phyloP scores from a whole-genome alignment of 805 yeast genomes.

The Candida suzukii region DNA sequence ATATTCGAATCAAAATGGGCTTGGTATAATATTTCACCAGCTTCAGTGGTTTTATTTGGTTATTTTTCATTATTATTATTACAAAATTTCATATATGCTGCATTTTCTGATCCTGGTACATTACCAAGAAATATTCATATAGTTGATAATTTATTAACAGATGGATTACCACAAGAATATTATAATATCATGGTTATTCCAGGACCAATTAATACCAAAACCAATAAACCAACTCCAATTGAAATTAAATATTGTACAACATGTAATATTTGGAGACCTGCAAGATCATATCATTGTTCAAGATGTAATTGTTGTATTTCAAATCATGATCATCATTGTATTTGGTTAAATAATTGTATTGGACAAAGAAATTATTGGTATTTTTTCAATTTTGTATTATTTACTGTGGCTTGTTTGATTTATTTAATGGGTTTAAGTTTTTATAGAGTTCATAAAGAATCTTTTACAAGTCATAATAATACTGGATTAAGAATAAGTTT shows the following conservation, averaged over 20 bases:
- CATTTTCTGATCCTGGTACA: conserved; percentile 63
- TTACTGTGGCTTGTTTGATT: conserved; percentile 24
- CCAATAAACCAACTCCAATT: conserved; percentile 15
- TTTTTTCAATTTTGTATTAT: conserved; percentile 45
- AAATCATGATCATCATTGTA: conserved; percentile 58
- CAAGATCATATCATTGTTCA: conserved; percentile 69
- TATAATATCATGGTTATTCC: conserved; percentile 44
- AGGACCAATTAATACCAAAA: conserved; percentile 14
- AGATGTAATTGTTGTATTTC: conserved; percentile 60
- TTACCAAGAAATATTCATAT: conserved; percentile 63
- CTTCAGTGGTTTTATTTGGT: conserved; percentile 45
- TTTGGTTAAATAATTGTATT: conserved; percentile 66
- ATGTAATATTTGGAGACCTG: conserved; percentile 72
- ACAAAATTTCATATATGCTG: conserved; percentile 42
- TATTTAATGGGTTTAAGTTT: conserved; percentile 24
- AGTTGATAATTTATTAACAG: conserved; percentile 27
- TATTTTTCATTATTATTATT: conserved; percentile 52
- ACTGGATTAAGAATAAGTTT: conserved; percentile 27
- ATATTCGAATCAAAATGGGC: conserved; percentile 44
- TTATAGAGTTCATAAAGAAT: conserved; percentile 7
- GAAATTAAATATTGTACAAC: conserved; percentile 44
- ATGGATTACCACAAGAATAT: conserved; percentile 51
- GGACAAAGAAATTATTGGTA: conserved; percentile 67
- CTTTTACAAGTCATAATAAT: neutral
- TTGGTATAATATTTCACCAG: conserved; percentile 52